Evolutionary conservation across 331 rosid species (phyloP), one percentile per base, ranked within the genome.

Genomic region (Malus hybrid): DNA sequence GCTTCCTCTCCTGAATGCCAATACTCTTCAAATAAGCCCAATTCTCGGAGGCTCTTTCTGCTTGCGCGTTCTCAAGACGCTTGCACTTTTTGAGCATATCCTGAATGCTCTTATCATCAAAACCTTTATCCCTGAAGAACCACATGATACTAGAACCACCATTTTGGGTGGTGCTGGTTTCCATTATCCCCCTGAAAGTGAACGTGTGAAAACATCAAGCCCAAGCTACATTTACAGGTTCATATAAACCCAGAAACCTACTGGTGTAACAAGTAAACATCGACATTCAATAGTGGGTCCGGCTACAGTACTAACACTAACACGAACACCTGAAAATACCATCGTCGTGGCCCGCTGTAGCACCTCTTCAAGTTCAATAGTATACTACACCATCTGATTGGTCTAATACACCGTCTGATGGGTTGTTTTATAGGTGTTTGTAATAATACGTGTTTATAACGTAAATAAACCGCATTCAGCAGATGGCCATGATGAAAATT

Each of bases 91-190:
- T 85, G 70, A 94, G 81, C 87, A 92, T 89, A 34, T 85, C 91
- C 33, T 83, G 71, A 22, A 89, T 88, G 64, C 82, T 86, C 80
- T 76, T 85, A 54, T 92, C 99, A 80, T 92, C 99, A 81, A 94
- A 92, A 48, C 97, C 99, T 76, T 83, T 87, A 56, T 92, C 93
- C 86, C 90, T 85, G 75, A 90, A 94, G 88, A 94, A 94, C 97
- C 97, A 91, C 87, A 89, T 85, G 83, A 94, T 82, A 77, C 86
- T 69, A 16, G 82, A 46, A 71, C 89, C 31, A 62, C 79, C 88
- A 83, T 84, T 88, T 62, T 81, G 80, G 80, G 83, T 72, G 83
- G 76, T 78, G 65, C 86, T 76, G 66, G 79, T 70, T 83, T 90
- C 89, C 94, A 90, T 87, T 28, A 24, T 33, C 70, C 78, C 80